phyloP scores from a whole-genome alignment of 371 early-diverging fungal genomes.

The Zychaea mexicana region DNA sequence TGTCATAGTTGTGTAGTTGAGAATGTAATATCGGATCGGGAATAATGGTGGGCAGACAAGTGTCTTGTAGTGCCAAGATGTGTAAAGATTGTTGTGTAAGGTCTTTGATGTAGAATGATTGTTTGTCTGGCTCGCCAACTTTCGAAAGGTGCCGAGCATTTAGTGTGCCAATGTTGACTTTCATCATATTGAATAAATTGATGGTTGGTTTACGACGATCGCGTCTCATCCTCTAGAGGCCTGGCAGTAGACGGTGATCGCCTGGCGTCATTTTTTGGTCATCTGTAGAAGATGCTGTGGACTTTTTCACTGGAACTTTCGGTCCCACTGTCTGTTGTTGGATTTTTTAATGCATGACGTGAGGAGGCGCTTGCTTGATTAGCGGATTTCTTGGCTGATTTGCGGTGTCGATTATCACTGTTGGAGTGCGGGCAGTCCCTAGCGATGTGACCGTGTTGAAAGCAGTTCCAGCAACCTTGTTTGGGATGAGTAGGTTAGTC shows the following conservation, averaged over 20 bases:
- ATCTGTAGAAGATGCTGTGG: no score
- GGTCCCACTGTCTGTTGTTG: not conserved
- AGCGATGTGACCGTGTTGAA: not conserved
- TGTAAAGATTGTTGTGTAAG: not conserved
- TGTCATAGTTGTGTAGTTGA: not conserved
- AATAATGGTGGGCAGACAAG: not conserved
- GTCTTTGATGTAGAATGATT: not conserved
- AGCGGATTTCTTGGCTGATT: not conserved
- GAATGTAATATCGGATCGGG: not conserved
- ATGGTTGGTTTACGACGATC: not conserved
- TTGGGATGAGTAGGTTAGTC: no score
- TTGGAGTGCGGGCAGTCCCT: not conserved
- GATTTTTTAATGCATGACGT: no score
- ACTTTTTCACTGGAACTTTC: no score
- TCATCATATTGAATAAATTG: not conserved
- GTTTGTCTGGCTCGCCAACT: not conserved
- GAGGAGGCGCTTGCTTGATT: not conserved
- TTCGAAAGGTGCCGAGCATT: slow-evolving; percentile 1
- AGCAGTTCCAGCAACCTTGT: not conserved
- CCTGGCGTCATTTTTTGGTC: no score
- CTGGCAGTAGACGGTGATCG: not conserved
- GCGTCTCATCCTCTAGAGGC: not conserved
- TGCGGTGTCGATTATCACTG: no score
- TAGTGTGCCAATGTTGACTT: not conserved
- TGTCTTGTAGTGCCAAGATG: not conserved